These are phyloP conservation scores for Xanthoconium stramineum DNA, from an alignment of 768 basidiomycete genomes.

Conservation along the genomic window DNA sequence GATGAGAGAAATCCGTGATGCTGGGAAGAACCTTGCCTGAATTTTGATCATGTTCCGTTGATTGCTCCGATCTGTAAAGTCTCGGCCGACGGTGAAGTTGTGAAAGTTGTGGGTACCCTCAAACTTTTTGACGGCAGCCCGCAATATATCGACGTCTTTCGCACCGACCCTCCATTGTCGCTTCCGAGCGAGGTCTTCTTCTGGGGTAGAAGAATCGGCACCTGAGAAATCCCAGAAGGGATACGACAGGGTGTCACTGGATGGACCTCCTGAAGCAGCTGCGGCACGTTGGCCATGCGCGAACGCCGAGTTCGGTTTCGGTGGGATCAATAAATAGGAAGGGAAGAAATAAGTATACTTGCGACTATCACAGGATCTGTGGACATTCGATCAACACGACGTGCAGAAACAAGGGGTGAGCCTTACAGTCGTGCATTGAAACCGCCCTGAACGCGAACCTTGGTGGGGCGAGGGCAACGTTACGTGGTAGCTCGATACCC, in stretches of 20 bases:
- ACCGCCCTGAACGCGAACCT: constrained; percentile 74
- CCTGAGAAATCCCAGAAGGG: constrained; percentile 59
- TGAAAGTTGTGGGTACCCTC: constrained; percentile 96
- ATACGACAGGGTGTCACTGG: constrained; percentile 34
- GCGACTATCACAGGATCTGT: constrained; percentile 86
- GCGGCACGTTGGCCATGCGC: constrained; percentile 41
- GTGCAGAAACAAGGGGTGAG: not conserved
- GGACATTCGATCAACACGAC: not conserved
- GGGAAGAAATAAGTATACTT: constrained; percentile 99
- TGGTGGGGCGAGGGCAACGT: not conserved
- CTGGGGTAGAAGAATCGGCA: constrained; percentile 37
- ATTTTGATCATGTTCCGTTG: constrained; percentile 87
- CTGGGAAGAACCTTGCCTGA: constrained; percentile 45
- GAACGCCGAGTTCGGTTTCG: constrained; percentile 71
- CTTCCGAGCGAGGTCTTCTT: constrained; percentile 65
- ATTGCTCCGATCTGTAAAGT: constrained; percentile 78
- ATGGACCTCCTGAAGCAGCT: constrained; percentile 5
- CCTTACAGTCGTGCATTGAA: constrained; percentile 75
- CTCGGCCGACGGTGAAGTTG: constrained; percentile 91
- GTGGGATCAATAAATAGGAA: constrained; percentile 87
- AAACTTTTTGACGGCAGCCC: constrained; percentile 58
- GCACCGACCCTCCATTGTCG: constrained; percentile 63
- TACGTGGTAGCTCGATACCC: not conserved
- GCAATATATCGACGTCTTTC: constrained; percentile 54
- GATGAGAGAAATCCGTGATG: not conserved